phyloP scores from a whole-genome alignment of 2,329 filamentous ascomycete species.

The Ophiostoma ips region DNA sequence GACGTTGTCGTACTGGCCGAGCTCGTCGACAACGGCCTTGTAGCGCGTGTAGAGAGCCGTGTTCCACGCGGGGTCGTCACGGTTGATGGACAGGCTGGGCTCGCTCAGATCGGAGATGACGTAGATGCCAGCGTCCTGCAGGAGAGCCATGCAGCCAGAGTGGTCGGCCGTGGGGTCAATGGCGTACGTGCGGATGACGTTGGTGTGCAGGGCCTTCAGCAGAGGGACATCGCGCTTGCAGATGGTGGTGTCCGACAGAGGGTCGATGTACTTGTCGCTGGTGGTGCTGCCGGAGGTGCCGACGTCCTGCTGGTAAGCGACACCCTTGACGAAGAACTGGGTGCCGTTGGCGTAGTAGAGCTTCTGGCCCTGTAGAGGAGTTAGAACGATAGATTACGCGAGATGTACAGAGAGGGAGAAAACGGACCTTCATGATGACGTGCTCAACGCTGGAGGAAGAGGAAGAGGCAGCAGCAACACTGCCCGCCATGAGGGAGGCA shows the following conservation, averaged over 20 bases:
- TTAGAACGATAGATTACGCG: no score
- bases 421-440: conserved; percentile 53
- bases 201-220: conserved; percentile 66
- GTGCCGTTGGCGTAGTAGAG: conserved; percentile 74
- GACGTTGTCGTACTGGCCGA: conserved; percentile 75
- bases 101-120: conserved; percentile 83
- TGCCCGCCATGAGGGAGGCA: conserved; percentile 21
- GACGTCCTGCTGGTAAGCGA: conserved; percentile 85
- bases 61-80: conserved; percentile 66
- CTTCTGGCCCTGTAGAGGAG: conserved; percentile 19
- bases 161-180: conserved; percentile 72
- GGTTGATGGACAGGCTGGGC: conserved; percentile 72
- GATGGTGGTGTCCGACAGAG: conserved; percentile 53
- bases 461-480: conserved; percentile 25
- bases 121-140: conserved; percentile 82
- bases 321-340: conserved; percentile 69
- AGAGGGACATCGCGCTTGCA: conserved; percentile 82
- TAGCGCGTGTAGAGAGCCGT: conserved; percentile 67
- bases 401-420: no score
- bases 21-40: conserved; percentile 65
- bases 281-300: conserved; percentile 39
- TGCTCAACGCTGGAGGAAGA: conserved; percentile 32
- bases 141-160: conserved; percentile 66
- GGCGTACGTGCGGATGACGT: conserved; percentile 90
- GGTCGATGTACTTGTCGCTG: conserved; percentile 57